Base-by-base conservation (phyloP, 768 basidiomycete species). In the Agrocybe pediades region DNA sequence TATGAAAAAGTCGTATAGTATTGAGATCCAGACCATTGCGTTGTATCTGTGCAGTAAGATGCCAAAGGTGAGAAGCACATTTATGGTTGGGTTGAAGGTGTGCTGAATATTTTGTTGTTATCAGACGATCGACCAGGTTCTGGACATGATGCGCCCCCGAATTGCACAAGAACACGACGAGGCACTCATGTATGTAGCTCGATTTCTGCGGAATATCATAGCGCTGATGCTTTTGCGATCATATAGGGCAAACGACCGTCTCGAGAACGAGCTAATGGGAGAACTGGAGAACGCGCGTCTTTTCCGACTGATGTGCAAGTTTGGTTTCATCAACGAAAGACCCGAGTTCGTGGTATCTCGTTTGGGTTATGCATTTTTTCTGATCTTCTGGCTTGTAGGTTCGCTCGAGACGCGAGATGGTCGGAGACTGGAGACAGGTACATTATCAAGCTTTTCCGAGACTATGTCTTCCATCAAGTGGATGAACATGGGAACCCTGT, bases 301-400 rank as follows among this genome's bases (percentile, higher is more conserved):
- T 9, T 90, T 98, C 25, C 80, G 97, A 44, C 71, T 98, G 46
- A 74, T 98, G 55, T 87, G 87, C 69, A 99, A 98, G 73, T 88
- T 99, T 62, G 94, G 94, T 0, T 98, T 99, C 71, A 98, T 99
- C 74, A 98, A 98, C 68, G 97, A 99, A 66, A 81, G 97, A n/a
- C 96, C 97, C 2, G 97, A 98, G 94, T 98, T 15, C 33, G 33
- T 36, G 33, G 33, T 36, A 36, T 27, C 44, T 41, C 26, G 29
- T 45, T 15, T 41, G n/a, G 23, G 6, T 36, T 8, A 6, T n/a
- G 11, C 5, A 4, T 6, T 15, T 15, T 4, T 3, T 36, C 13
- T 15, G 13, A n/a, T 36, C 11, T 50, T 26, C 25, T 25, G 24
- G 7, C 40, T 49, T 3, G 41, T 51, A 95, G 94, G 62, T 97